phyloP scores from a whole-genome alignment of 805 yeast species.

The Alloascoidea hylecoeti region DNA sequence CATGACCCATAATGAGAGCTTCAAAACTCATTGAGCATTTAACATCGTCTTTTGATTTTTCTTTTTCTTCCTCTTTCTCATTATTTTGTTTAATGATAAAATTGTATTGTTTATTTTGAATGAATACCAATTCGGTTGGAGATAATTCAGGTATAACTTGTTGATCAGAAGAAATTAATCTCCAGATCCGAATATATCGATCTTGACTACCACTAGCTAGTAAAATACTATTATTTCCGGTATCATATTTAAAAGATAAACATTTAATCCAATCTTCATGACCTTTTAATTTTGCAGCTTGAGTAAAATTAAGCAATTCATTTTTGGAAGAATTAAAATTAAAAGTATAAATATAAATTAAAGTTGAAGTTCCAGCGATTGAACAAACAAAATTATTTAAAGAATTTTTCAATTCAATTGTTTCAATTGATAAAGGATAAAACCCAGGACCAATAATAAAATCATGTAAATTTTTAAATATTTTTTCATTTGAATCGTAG shows the following conservation, averaged over 20 bases:
- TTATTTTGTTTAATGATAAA: conserved; percentile 34
- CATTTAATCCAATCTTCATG: conserved; percentile 96
- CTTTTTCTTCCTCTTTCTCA: conserved; percentile 27
- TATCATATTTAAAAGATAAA: conserved; percentile 37
- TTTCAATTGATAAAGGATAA: conserved; percentile 27
- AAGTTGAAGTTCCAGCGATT: conserved; percentile 20
- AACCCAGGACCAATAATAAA: conserved; percentile 30
- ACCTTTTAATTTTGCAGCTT: conserved; percentile 53
- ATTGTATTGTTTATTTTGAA: conserved; percentile 3
- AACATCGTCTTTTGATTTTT: conserved; percentile 24
- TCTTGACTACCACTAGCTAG: conserved; percentile 92
- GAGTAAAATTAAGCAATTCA: conserved; percentile 14
- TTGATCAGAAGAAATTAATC: conserved; percentile 34
- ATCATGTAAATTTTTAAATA: conserved; percentile 14
- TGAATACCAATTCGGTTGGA: neutral
- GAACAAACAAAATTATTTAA: conserved; percentile 16
- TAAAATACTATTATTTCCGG: conserved; percentile 26
- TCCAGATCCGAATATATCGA: conserved; percentile 84
- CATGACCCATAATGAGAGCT: conserved; percentile 94
- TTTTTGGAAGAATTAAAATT: conserved; percentile 7
- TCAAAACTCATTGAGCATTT: conserved; percentile 61
- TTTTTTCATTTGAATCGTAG: conserved; percentile 10
- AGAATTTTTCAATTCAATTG: conserved; percentile 15
- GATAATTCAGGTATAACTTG: conserved; percentile 16
- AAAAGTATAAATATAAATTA: conserved; percentile 40